Evolutionary conservation across 2,329 filamentous ascomycete genomes (phyloP).

Genomic region (Aspergillus felis): DNA sequence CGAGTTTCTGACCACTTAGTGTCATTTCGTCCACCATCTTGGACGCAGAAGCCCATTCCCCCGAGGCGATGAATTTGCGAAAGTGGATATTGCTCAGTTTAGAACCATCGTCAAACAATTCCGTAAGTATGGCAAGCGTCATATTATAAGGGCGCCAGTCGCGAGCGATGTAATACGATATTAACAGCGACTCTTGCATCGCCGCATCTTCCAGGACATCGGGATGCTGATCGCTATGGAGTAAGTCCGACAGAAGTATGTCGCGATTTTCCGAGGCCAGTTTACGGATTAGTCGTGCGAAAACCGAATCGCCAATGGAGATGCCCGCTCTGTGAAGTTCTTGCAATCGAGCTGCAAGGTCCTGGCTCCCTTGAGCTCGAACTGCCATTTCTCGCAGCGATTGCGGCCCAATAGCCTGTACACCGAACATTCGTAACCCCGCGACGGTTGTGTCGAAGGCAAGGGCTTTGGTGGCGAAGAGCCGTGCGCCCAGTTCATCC

Average conservation of each 20-base stretch:
- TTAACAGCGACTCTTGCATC: conserved; percentile 53
- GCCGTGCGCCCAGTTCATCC: conserved; percentile 70
- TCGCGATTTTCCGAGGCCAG: conserved; percentile 58
- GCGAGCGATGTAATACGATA: conserved; percentile 47
- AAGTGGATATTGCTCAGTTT: conserved; percentile 38
- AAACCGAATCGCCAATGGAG: conserved; percentile 58
- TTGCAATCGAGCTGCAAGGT: conserved; percentile 56
- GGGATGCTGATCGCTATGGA: conserved; percentile 61
- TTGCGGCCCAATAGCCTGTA: conserved; percentile 68
- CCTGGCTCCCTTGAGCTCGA: conserved; percentile 55
- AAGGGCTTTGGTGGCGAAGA: conserved; percentile 75
- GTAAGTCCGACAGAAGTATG: conserved; percentile 48
- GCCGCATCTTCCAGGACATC: conserved; percentile 56
- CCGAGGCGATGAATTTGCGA: conserved; percentile 33
- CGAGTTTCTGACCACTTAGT: conserved; percentile 39
- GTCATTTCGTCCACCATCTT: conserved; percentile 49
- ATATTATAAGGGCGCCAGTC: conserved; percentile 53
- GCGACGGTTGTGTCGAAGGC: conserved; percentile 68
- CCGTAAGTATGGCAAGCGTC: conserved; percentile 52
- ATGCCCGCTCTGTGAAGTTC: conserved; percentile 62
- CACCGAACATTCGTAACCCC: conserved; percentile 65
- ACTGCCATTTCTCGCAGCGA: conserved; percentile 74
- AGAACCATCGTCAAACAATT: conserved; percentile 27
- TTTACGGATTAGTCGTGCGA: conserved; percentile 61
- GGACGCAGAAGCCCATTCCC: conserved; percentile 27